Conservation (phyloP, 2,329 filamentous ascomycete genomes). For the Fusarium clavum region DNA sequence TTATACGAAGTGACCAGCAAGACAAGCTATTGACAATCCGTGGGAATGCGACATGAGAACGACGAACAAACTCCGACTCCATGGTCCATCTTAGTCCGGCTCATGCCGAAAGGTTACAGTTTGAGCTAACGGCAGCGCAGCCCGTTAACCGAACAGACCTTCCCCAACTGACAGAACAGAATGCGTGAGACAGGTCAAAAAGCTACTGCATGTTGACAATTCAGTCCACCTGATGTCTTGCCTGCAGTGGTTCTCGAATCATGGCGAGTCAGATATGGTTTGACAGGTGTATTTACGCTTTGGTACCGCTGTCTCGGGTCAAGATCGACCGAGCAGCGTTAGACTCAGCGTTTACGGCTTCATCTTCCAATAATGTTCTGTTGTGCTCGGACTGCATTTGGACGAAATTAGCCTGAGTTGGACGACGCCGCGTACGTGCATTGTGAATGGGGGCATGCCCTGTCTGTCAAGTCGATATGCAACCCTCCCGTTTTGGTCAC, state of each 20-base stretch:
- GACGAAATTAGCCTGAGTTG: constrained; percentile 29
- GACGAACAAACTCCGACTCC: not conserved
- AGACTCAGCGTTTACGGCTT: not conserved
- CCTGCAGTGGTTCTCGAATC: not conserved
- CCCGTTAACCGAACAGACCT: constrained; percentile 16
- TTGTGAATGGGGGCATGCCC: constrained; percentile 15
- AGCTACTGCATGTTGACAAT: constrained; percentile 4
- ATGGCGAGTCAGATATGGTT: not conserved
- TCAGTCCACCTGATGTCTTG: constrained; percentile 17
- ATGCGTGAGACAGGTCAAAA: not conserved
- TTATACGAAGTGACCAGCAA: not conserved
- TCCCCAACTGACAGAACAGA: constrained; percentile 4
- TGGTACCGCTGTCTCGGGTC: constrained; percentile 27
- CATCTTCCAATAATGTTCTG: not conserved
- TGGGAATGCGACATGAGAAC: not conserved
- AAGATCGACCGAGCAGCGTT: constrained; percentile 18
- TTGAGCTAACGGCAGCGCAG: constrained; percentile 20
- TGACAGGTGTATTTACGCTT: not conserved
- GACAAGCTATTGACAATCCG: not conserved
- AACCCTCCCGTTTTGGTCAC: constrained; percentile 1
- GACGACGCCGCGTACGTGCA: constrained; percentile 17
- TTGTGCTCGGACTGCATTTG: not conserved
- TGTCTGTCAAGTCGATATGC: constrained; percentile 11
- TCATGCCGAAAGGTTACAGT: not conserved
- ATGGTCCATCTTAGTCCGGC: not conserved